These are phyloP conservation scores for Heliosperma pusillum DNA, from an alignment of 148 eudicot genomes.

Conservation along the genomic window DNA sequence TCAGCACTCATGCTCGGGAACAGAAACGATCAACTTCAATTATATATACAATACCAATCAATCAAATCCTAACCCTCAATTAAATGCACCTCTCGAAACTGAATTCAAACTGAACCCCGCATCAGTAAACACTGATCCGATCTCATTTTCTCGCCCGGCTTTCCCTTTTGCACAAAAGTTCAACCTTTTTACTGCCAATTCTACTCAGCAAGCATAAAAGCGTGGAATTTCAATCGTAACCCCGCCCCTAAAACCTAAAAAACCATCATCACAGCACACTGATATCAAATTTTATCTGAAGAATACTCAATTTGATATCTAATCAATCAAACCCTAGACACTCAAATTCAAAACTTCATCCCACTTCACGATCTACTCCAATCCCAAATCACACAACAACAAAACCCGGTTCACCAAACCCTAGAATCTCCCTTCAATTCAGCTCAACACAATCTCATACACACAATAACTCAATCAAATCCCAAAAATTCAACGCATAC, in stretches of 20 bases:
- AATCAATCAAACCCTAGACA: slow-evolving; percentile 18
- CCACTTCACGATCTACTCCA: slow-evolving; percentile 23
- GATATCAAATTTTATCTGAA: not conserved
- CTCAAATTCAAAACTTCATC: slow-evolving; percentile 20
- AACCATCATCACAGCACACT: not conserved
- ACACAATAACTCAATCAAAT: not conserved
- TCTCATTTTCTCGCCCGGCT: not conserved
- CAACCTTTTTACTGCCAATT: slow-evolving; percentile 9
- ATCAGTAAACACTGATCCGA: not conserved
- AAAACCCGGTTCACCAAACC: slow-evolving; percentile 26
- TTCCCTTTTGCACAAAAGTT: slow-evolving; percentile 1
- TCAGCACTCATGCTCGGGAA: slow-evolving; percentile 26
- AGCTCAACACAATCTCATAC: slow-evolving; percentile 25
- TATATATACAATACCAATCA: not conserved
- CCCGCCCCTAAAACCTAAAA: not conserved
- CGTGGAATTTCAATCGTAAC: not conserved
- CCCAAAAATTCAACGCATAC: slow-evolving; percentile 10
- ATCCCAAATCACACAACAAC: slow-evolving; percentile 11
- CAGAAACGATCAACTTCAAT: not conserved
- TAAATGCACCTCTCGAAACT: slow-evolving; percentile 8
- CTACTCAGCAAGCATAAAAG: not conserved
- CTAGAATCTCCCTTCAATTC: slow-evolving; percentile 6
- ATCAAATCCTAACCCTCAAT: slow-evolving; percentile 17
- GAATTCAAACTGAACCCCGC: not conserved
- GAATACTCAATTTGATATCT: not conserved